Percentiles rank a stretch among this genome's conserved stretches.
phyloP scores from a whole-genome alignment of 192 early-diverging fungal species.

The Rhizoclosmatium sp. region DNA sequence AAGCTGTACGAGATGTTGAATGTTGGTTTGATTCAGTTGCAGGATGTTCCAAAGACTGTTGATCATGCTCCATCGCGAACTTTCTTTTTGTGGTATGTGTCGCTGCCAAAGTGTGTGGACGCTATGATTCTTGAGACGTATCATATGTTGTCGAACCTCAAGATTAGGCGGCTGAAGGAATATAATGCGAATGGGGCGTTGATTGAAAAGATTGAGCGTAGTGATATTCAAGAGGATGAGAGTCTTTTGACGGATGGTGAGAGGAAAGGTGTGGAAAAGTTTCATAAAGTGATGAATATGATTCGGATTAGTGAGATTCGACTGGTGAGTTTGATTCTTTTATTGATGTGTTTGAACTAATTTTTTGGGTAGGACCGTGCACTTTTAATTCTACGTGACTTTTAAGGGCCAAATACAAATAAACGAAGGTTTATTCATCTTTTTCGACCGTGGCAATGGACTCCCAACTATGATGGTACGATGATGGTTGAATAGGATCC shows the following conservation, averaged over 20 bases:
- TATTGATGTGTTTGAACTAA: background rate
- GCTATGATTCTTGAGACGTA: conserved; percentile 46
- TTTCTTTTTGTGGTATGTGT: conserved; percentile 53
- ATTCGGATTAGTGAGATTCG: conserved; percentile 38
- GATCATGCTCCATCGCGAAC: conserved; percentile 57
- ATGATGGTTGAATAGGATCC: too few relatives aligned
- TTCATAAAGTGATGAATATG: conserved; percentile 37
- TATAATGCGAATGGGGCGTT: conserved; percentile 33
- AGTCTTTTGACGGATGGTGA: conserved; percentile 48
- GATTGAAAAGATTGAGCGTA: conserved; percentile 53
- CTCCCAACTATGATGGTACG: too few relatives aligned
- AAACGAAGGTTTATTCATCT: background rate
- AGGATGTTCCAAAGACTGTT: conserved; percentile 58
- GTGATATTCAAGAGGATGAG: conserved; percentile 47
- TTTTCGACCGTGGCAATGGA: background rate
- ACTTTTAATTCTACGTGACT: conserved; percentile 47
- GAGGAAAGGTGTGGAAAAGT: conserved; percentile 25
- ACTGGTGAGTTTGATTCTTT: conserved; percentile 23
- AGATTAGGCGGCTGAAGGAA: conserved; percentile 47
- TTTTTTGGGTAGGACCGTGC: conserved; percentile 28
- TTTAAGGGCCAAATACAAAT: conserved; percentile 18
- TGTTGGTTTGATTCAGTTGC: conserved; percentile 53
- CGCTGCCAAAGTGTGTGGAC: conserved; percentile 41
- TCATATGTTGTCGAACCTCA: conserved; percentile 45
- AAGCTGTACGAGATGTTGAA: conserved; percentile 45